Evolutionary conservation across 78 protist genomes (phyloP).

Genomic region (Dictyostelium brefeldianum): DNA sequence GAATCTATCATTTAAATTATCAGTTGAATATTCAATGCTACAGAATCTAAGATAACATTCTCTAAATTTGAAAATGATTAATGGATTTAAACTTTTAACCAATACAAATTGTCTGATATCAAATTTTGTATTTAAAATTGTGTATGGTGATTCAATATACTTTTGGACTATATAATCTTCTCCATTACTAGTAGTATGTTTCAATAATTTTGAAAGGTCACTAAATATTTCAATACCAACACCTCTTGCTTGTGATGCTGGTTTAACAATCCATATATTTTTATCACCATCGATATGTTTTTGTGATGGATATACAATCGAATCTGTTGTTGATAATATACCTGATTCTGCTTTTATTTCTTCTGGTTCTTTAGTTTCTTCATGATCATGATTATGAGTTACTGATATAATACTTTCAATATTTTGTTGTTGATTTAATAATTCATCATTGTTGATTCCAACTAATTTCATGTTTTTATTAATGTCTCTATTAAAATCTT

Average conservation of each 20-base stretch:
- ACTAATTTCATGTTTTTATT: neutral
- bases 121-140: conserved; percentile 71
- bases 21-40: conserved; percentile 31
- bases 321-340: neutral
- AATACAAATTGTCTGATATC: conserved; percentile 88
- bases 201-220: neutral
- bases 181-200: neutral
- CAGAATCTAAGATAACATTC: conserved; percentile 74
- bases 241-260: conserved; percentile 62
- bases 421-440: too few relatives aligned
- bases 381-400: neutral
- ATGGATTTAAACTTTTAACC: conserved; percentile 52
- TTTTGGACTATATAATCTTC: conserved; percentile 76
- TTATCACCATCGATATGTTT: conserved; percentile 60
- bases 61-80: conserved; percentile 3
- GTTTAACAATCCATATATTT: conserved; percentile 80
- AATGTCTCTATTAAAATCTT: conserved; percentile 19
- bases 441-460: neutral
- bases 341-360: neutral
- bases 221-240: conserved; percentile 66
- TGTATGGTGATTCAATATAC: conserved; percentile 73
- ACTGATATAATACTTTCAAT: neutral
- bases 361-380: neutral
- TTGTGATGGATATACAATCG: conserved; percentile 22
- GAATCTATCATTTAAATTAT: conserved; percentile 38